Evolutionary conservation across 768 basidiomycete species (phyloP), one percentile per base, ranked within the genome.

Genomic region (Termitomyces heimii): DNA sequence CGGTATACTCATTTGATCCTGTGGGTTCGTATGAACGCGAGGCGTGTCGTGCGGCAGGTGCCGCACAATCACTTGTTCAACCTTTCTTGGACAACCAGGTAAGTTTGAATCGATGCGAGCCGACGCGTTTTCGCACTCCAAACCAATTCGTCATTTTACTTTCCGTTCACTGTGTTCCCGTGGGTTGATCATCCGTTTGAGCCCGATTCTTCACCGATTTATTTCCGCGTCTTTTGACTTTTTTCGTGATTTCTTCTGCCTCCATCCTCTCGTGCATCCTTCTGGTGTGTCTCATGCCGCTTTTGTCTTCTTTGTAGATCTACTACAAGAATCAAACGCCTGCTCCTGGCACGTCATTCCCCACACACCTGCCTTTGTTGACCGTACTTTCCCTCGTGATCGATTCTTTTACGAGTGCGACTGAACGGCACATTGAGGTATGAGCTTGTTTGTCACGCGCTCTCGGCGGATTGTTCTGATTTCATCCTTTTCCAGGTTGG

Each of bases 1-100:
- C 96, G 10, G 95, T 99, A 31, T 99, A 99, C 79, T 98, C 96
- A n/a, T 99, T 97, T 72, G 97, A 99, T 73, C 97, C 97, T 39
- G 94, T 98, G 32, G 97, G 97, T 28, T 94, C 92, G 48, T 99
- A 99, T 71, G 95, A 98, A 74, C 89, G 97, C 59, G 94, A 97
- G 75, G 84, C 91, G 32, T 98, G 95, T 75, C 88, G 97, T 60
- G 95, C 95, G 39, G 94, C 95, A 48, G 97, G 97, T 50, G 89
- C 95, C 16, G 96, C 95, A n/a, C 89, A 93, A 69, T 82, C 86
- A 48, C 82, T 99, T 24, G 84, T 99, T 7, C 97, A 99, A 67
- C 97, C 97, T 1, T 97, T 99, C 84, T 76, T 99, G 65, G 97
- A 99, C 75, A 98, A 97, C 72, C 95, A 98, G 84, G 96, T 88